Conservation (phyloP, 371 early-diverging fungal species). For the Mortierella sp. region DNA sequence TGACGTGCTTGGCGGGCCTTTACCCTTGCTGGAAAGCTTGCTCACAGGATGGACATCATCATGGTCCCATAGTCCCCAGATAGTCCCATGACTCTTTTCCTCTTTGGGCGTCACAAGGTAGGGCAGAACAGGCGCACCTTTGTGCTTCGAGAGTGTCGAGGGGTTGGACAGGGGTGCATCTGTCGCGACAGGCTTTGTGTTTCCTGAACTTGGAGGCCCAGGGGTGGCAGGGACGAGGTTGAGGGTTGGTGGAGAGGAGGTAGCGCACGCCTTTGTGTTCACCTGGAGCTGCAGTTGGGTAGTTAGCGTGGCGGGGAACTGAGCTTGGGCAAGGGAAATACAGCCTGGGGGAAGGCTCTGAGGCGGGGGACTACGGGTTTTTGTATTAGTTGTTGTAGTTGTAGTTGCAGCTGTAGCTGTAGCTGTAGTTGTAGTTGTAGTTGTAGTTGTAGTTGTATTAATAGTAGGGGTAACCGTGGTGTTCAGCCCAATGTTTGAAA, state of each 20-base stretch:
- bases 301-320: slow-evolving; percentile 17
- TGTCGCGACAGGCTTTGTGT: slow-evolving; percentile 13
- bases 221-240: slow-evolving; percentile 53
- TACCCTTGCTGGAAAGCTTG: slow-evolving; percentile 26
- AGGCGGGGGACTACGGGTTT: slow-evolving; percentile 14
- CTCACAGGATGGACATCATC: slow-evolving; percentile 32
- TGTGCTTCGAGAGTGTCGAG: slow-evolving; percentile 52
- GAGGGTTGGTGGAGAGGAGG: slow-evolving; percentile 41
- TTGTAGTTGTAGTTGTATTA: not conserved
- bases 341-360: slow-evolving; percentile 33
- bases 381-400: not conserved
- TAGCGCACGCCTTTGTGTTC: slow-evolving; percentile 32
- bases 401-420: not conserved
- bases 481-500: not conserved
- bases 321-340: slow-evolving; percentile 36
- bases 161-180: slow-evolving; percentile 36
- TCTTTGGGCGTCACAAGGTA: slow-evolving; percentile 53
- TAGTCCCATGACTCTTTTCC: slow-evolving; percentile 50
- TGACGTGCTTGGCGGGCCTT: slow-evolving; percentile 46
- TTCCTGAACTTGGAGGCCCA: slow-evolving; percentile 19
- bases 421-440: not conserved
- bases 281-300: slow-evolving; percentile 46
- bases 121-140: slow-evolving; percentile 45
- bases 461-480: not conserved
- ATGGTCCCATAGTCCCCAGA: slow-evolving; percentile 51